Evolutionary conservation across 139 green algal genomes (phyloP).

Genomic region (Asterochloris erici): DNA sequence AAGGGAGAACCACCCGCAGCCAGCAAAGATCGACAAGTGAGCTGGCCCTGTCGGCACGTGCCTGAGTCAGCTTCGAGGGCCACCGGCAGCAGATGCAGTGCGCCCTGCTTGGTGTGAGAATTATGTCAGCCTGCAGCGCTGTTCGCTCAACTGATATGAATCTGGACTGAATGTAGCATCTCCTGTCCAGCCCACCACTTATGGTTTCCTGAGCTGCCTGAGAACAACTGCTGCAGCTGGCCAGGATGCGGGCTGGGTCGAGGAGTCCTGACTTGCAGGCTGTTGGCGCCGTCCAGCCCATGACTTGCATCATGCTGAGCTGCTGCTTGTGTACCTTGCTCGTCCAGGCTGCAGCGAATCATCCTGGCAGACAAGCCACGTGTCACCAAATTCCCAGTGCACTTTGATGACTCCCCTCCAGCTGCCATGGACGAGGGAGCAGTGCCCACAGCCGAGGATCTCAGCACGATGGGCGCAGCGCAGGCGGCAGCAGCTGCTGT

Average conservation of each 20-base stretch:
- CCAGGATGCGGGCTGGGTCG: too few relatives aligned
- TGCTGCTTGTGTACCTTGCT: too few relatives aligned
- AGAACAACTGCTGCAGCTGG: neutral
- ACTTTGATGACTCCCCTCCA: slow-evolving; percentile 35
- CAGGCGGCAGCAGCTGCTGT: too few relatives aligned
- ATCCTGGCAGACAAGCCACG: slow-evolving; percentile 91
- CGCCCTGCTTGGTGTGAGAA: neutral
- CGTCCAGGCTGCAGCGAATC: slow-evolving; percentile 53
- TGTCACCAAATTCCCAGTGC: slow-evolving; percentile 82
- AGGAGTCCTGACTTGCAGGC: neutral
- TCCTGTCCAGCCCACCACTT: neutral
- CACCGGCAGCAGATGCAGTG: neutral
- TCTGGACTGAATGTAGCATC: too few relatives aligned
- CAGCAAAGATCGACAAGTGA: slow-evolving; percentile 61
- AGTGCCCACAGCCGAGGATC: too few relatives aligned
- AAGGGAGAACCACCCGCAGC: slow-evolving; percentile 51
- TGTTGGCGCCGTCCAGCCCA: too few relatives aligned
- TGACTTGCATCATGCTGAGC: too few relatives aligned
- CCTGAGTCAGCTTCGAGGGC: neutral
- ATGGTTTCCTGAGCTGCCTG: neutral
- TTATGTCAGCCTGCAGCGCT: too few relatives aligned
- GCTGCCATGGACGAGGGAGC: neutral
- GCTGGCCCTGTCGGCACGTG: neutral
- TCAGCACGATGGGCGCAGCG: too few relatives aligned
- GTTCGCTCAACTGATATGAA: too few relatives aligned